Conservation (phyloP, 495 filamentous ascomycete genomes). For the Aspergillus taichungensis region DNA sequence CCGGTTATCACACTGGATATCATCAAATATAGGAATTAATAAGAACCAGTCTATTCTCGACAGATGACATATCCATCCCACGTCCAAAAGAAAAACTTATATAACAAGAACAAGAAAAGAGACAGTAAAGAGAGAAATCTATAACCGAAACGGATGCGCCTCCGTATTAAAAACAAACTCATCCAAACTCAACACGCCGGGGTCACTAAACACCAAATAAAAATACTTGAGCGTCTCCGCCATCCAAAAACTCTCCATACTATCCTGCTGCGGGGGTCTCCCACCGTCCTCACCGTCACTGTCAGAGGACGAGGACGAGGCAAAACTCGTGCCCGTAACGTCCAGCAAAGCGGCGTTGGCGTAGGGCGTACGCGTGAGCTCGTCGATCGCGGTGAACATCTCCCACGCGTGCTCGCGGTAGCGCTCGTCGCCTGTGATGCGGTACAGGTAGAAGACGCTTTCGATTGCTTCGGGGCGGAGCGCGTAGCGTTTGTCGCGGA, state of each 20-base stretch:
- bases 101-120: too few species aligned
- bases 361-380: constrained; percentile 37
- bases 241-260: constrained; percentile 49
- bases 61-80: too few species aligned
- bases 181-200: constrained; percentile 55
- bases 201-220: constrained; percentile 54
- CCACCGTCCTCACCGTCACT: too few species aligned
- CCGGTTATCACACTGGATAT: too few species aligned
- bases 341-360: constrained; percentile 42
- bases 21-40: too few species aligned
- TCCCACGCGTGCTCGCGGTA: constrained; percentile 53
- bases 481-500: constrained; percentile 31
- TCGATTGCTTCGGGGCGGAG: constrained; percentile 49
- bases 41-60: too few species aligned
- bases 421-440: constrained; percentile 49
- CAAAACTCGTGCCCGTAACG: constrained; percentile 17
- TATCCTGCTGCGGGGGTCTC: constrained; percentile 20
- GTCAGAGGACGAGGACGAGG: too few species aligned
- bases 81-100: too few species aligned
- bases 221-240: constrained; percentile 68
- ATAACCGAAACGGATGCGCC: constrained; percentile 33
- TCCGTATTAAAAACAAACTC: constrained; percentile 59
- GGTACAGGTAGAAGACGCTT: constrained; percentile 54
- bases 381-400: constrained; percentile 50
- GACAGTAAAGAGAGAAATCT: too few species aligned